A percentile compares a stretch with the other conserved stretches of the same genome.
Evolutionary conservation across 441 rosid species (phyloP).

Genomic region (Pelargonium exstipulatum): DNA sequence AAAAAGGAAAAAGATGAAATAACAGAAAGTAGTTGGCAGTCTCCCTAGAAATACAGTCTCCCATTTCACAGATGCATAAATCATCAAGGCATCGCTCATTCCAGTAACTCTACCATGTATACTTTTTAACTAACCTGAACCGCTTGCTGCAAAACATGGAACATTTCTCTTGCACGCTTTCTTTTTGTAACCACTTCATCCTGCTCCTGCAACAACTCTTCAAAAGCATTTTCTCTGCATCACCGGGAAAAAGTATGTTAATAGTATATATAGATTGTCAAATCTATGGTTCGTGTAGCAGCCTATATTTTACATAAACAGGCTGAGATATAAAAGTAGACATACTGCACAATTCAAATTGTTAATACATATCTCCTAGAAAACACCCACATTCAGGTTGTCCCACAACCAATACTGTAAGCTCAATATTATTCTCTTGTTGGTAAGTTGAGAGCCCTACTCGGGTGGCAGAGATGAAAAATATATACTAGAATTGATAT

Average conservation of each 20-base stretch:
- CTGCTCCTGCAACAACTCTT: constrained; percentile 36
- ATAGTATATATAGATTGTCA: neutral
- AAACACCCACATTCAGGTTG: neutral
- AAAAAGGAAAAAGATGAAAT: neutral
- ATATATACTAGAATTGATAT: neutral
- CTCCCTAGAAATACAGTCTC: neutral
- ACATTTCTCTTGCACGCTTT: constrained; percentile 24
- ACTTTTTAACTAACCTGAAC: constrained; percentile 31
- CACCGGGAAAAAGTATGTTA: neutral
- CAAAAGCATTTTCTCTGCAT: constrained; percentile 33
- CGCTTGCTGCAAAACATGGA: constrained; percentile 32
- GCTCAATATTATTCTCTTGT: neutral
- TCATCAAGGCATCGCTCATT: neutral
- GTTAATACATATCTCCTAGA: neutral
- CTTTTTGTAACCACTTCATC: constrained; percentile 28
- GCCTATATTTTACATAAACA: neutral
- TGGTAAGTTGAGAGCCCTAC: neutral
- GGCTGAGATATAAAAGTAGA: neutral
- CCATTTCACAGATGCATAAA: neutral
- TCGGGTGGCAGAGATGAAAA: neutral
- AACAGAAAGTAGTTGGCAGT: neutral
- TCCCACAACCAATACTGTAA: neutral
- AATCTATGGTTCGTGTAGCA: neutral
- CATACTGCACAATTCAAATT: neutral
- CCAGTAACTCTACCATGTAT: neutral